Base-by-base conservation (phyloP, 768 basidiomycete species). In the Pleurotus salmoneostramineus region DNA sequence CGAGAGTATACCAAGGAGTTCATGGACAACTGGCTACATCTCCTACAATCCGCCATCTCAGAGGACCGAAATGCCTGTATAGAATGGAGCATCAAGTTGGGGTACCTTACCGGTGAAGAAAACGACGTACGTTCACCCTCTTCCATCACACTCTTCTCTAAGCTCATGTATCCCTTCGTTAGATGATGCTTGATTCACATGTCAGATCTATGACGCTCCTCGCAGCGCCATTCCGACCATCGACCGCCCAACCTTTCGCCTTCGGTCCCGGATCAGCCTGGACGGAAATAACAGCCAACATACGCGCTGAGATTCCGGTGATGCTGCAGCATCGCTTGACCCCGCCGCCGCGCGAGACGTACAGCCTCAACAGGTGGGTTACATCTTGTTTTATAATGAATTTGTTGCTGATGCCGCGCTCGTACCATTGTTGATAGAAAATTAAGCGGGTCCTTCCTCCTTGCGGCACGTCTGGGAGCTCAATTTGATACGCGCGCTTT, bases 321-420 rank as follows among this genome's bases (percentile, higher is more conserved):
- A 98, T 99, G 94, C 78, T 99, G 58, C 77, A 81, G 63, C 80
- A 97, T 65, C 79, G 95, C 49, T 77, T 97, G 32, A 95, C 93
- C 0, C 96, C 96, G 0, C 96, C 96, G 2, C 96, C 96, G 0
- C 76, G 83, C 58, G 95, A 98, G 74, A 98, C 96, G 1, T 98
- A 98, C 70, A 93, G 91, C 69, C 73, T 98, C 56, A 98, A 99
- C 69, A 75, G 94, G 89, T 88, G 60, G 57, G 82, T 63, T 10
- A 27, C 21, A 27, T 27, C 21, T 27, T 27, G 21, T 27, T 27
- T 27, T 27, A 27, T 27, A n/a, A 27, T 27, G 21, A 27, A 27
- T 27, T 27, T 27, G 21, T 27, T 27, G 21, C 21, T 27, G 21
- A 27, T 27, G 21, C 21, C 21, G 21, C 21, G 21, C 3, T 27